Conservation (phyloP, 805 yeast genomes). For the Schizosaccharomyces pombe region DNA sequence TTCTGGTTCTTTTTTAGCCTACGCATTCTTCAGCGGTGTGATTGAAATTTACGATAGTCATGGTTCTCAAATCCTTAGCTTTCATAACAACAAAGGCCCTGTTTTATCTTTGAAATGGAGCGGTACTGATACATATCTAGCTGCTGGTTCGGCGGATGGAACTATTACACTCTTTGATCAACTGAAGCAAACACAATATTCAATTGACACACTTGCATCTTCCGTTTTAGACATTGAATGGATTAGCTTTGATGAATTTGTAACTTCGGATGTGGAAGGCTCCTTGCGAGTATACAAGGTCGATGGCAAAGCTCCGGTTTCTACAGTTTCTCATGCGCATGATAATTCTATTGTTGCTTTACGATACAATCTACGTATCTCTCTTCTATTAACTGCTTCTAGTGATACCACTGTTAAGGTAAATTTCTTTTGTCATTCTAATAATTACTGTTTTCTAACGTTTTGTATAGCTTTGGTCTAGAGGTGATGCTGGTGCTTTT, state of each 20-base stretch:
- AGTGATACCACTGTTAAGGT: background rate
- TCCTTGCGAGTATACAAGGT: background rate
- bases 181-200: background rate
- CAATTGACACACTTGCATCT: background rate
- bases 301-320: background rate
- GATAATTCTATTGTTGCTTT: background rate
- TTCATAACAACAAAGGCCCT: background rate
- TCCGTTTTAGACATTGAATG: background rate
- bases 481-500: background rate
- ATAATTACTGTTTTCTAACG: background rate
- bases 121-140: background rate
- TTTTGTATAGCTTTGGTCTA: conserved; percentile 1
- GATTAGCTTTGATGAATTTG: background rate
- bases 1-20: background rate
- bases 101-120: background rate
- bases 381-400: background rate
- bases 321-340: background rate
- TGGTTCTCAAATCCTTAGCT: background rate
- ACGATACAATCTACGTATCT: background rate
- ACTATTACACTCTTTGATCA: background rate
- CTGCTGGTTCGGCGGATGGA: background rate
- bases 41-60: background rate
- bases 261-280: background rate
- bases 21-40: background rate
- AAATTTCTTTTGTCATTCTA: background rate